Evolutionary conservation across 495 filamentous ascomycete genomes (phyloP).

Genomic region (Echria macrotheca): DNA sequence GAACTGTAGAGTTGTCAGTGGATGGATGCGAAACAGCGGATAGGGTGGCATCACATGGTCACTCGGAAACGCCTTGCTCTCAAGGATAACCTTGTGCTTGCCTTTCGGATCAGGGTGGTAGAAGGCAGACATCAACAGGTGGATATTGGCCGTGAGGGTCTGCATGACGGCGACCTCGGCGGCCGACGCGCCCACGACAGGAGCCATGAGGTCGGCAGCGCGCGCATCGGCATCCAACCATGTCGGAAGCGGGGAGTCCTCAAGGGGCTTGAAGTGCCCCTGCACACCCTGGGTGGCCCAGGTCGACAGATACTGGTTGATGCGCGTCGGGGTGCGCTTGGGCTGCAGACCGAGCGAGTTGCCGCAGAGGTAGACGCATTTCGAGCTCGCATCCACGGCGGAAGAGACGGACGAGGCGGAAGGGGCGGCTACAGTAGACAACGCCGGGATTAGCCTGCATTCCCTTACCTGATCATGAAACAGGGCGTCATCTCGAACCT

Average conservation of each 20-base stretch:
- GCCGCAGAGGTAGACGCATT: constrained; percentile 86
- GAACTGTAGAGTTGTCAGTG: constrained; percentile 48
- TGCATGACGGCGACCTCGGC: constrained; percentile 91
- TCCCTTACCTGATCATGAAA: not conserved
- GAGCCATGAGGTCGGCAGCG: constrained; percentile 67
- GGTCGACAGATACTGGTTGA: constrained; percentile 72
- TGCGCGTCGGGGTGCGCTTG: constrained; percentile 58
- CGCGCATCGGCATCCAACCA: constrained; percentile 78
- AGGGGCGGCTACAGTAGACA: constrained; percentile 6
- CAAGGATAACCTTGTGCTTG: constrained; percentile 83
- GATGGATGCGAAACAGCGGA: not conserved
- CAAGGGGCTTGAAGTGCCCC: constrained; percentile 83
- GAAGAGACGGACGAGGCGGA: not conserved
- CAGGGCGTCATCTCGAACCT: constrained; percentile 19
- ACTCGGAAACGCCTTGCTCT: constrained; percentile 90
- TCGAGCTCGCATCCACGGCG: constrained; percentile 22
- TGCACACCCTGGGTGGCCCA: constrained; percentile 94
- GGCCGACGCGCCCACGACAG: constrained; percentile 74
- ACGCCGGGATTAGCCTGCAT: constrained; percentile 6
- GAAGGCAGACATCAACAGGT: constrained; percentile 87
- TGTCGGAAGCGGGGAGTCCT: constrained; percentile 65
- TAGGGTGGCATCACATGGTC: constrained; percentile 57
- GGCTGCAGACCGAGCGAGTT: constrained; percentile 95
- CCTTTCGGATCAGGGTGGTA: constrained; percentile 69
- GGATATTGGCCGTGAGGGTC: constrained; percentile 86